Base-by-base conservation (phyloP, 2,329 filamentous ascomycete species). In the Fusarium sororula region DNA sequence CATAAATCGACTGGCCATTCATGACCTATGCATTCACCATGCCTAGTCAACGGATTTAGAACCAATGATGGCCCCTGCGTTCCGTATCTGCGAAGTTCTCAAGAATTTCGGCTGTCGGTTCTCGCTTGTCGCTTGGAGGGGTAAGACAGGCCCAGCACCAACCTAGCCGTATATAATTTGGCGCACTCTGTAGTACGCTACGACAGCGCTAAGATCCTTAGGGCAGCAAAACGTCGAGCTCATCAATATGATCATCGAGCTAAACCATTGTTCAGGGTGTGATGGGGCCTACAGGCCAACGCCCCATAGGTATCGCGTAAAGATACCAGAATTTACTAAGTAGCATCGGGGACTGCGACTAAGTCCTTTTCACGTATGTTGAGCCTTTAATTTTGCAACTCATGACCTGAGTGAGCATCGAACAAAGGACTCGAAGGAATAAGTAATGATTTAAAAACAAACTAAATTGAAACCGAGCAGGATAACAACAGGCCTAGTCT, bases 381-480 rank as follows among this genome's bases (percentile, higher is more conserved):
- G 24, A 24, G n/a, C n/a, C 22, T 24, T 42, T 7, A 4, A 7
- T 24, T 24, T 24, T 24, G 24, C 24, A 24, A 24, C 24, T 24
- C 24, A 24, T 26, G 24, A 26, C 17, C 8, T 0, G 8, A n/a
- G 15, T 7, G 14, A n/a, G 14, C 9, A 42, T 24, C 3, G n/a
- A 4, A 26, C 12, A 9, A 7, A 20, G 7, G 17, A 13, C 11
- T 10, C 10, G 0, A 6, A 47, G 18, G 18, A 20, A 7, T 7
- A 26, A 5, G 3, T 1, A 5, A 12, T 44, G 1, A 9, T 9
- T 18, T 2, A 4, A 26, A 4, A 9, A 13, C 3, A 18, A 24
- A 6, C 7, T 18, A 17, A 18, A 13, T 18, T 26, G 3, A 45
- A 13, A 20, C 7, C 9, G 5, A 9, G 14, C 3, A 2, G 7